These are phyloP conservation scores for Boletus eberwhitei DNA, from an alignment of 768 basidiomycete genomes.

Conservation along the genomic window DNA sequence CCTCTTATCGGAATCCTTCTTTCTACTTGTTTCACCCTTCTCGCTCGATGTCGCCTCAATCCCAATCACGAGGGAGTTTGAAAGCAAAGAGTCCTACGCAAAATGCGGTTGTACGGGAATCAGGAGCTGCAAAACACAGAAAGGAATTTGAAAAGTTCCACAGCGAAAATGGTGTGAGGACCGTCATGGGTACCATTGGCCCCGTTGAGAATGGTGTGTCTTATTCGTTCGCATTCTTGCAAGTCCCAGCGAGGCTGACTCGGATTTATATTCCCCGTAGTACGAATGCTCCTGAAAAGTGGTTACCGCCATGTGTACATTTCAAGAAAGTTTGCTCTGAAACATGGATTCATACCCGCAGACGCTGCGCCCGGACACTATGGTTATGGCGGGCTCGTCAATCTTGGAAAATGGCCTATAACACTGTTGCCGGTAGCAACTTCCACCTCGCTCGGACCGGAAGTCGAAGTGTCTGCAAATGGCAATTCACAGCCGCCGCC, in stretches of 20 bases:
- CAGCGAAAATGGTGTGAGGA: conserved; percentile 88
- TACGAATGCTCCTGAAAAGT: conserved; percentile 89
- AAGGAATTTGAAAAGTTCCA: conserved; percentile 85
- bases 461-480: neutral
- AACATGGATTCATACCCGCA: conserved; percentile 81
- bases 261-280: conserved; percentile 34
- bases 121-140: conserved; percentile 60
- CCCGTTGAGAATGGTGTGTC: conserved; percentile 75
- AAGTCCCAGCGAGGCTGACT: neutral
- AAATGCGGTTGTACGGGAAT: conserved; percentile 28
- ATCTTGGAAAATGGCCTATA: conserved; percentile 85
- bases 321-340: conserved; percentile 86
- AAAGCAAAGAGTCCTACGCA: conserved; percentile 40
- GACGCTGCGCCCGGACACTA: conserved; percentile 89
- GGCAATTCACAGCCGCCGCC: neutral
- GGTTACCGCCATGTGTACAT: conserved; percentile 96
- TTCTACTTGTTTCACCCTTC: conserved; percentile 58
- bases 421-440: conserved; percentile 45
- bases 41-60: conserved; percentile 28
- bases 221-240: conserved; percentile 15
- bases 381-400: conserved; percentile 89
- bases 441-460: neutral
- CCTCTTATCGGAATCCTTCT: conserved; percentile 65
- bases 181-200: conserved; percentile 87
- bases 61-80: conserved; percentile 34